Percentiles rank a stretch among this genome's conserved stretches.
These are phyloP conservation scores for Forsythia viridissima DNA, from an alignment of 257 asterid species.

Conservation along the genomic window DNA sequence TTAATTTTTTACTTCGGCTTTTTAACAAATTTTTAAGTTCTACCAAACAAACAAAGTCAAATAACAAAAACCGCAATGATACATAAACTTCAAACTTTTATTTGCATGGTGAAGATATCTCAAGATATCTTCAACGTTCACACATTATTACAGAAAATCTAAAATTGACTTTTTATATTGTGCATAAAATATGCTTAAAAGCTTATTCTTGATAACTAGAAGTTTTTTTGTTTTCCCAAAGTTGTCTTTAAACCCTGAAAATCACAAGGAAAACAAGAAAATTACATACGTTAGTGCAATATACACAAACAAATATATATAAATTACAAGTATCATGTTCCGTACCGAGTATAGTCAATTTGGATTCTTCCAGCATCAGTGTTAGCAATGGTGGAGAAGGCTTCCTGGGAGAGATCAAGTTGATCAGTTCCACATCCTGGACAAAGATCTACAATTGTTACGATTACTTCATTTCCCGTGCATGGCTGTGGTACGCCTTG, in stretches of 20 bases:
- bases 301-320: neutral
- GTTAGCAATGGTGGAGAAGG: conserved; percentile 47
- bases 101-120: neutral
- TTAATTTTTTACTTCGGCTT: too few relatives aligned
- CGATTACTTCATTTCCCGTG: conserved; percentile 32
- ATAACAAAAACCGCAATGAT: neutral
- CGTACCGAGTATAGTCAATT: conserved; percentile 39
- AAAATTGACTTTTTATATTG: neutral
- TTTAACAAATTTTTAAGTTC: too few relatives aligned
- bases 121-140: conserved; percentile 1
- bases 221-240: neutral
- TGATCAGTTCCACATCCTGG: conserved; percentile 34
- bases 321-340: neutral
- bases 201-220: conserved; percentile 1
- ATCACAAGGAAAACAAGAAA: neutral
- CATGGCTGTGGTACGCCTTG: conserved; percentile 40
- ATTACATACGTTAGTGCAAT: neutral
- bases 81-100: neutral
- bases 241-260: conserved; percentile 6
- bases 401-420: conserved; percentile 55
- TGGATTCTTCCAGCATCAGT: conserved; percentile 43
- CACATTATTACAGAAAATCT: neutral
- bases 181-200: neutral
- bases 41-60: neutral
- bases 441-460: conserved; percentile 52